Evolutionary conservation across 2,329 filamentous ascomycete species (phyloP), one percentile per base, ranked within the genome.

Genomic region (Alternaria ventricosa): DNA sequence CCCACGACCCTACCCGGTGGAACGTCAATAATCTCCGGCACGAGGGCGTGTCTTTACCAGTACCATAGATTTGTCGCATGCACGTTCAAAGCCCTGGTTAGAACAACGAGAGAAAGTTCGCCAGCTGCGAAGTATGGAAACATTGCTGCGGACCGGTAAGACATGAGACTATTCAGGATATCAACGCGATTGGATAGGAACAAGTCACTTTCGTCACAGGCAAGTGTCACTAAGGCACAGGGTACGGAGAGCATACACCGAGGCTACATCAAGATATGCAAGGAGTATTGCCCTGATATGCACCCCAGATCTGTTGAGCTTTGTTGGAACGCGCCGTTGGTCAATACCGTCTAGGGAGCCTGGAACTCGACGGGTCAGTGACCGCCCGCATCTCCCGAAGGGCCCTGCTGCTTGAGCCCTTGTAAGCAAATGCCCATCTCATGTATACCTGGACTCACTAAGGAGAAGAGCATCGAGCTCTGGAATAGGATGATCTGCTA

Each of bases 281-380:
- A 65, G 56, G 57, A 59, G 57, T 44, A 28, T 50, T 60, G 57
- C 62, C 45, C 53, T 60, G 55, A 27, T 30, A 69, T 71, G 68
- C 60, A 68, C 65, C 63, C 65, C 67, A 63, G 67, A 66, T 66
- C 61, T 64, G 59, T 69, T 66, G 66, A 70, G 66, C 56, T 53
- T 51, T 41, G 50, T 53, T 61, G 6, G 13, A 23, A 25, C 27
- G 50, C 41, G 33, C 30, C 41, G 57, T 60, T 62, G 65, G 57
- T 25, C 56, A 57, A 43, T 6, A 25, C 23, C 23, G 41, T 54
- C 43, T 54, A 36, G 46, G 25, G 23, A 33, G 44, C 54, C 44
- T 57, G 63, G 45, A 43, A 57, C 43, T 22, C 11, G 55, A 49
- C 61, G 55, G 63, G 47, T 60, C 45, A 59, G 60, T 59, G 51